Evolutionary conservation across 129 eudicot genomes (phyloP), one percentile per base, ranked within the genome.

Genomic region (Escallonia rubra): DNA sequence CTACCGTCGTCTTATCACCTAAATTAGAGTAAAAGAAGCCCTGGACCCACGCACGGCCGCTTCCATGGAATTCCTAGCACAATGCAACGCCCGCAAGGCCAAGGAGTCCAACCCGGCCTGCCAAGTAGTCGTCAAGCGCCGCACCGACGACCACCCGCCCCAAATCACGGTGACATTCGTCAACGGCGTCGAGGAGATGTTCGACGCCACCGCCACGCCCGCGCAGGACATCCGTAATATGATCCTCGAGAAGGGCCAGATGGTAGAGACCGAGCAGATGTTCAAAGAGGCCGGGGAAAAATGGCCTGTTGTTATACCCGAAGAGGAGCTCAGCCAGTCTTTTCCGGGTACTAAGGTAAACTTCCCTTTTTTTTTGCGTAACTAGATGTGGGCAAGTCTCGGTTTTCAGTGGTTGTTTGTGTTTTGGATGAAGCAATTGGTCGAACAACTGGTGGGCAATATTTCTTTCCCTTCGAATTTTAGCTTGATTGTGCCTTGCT

Each of bases 1-100:
- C n/a, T n/a, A n/a, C n/a, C n/a, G n/a, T n/a, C n/a, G n/a, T n/a
- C n/a, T n/a, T n/a, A n/a, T n/a, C n/a, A n/a, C n/a, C n/a, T n/a
- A n/a, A n/a, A n/a, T n/a, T n/a, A n/a, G n/a, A n/a, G n/a, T n/a
- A n/a, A n/a, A n/a, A n/a, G n/a, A n/a, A n/a, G 95, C 98, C 3
- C 79, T 92, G 55, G 98, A 92, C 74, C 86, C 96, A 64, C 95
- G 98, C 9, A 76, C 88, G 40, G 96, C 95, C 1, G 86, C 96
- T 23, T 92, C 96, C 76, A 84, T 92, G 96, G 98, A 93, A 69
- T 86, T 93, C 48, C 44, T 93, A 16, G 98, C 96, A 2, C 98
- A 89, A 51, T 93, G 98, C 86, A 89, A 85, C 62, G 90, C 96
- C 38, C 95, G 91, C 71, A 86, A 89, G 53, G 95, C 98, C 14